A percentile compares a stretch with the other conserved stretches of the same genome.
phyloP scores from a whole-genome alignment of 2,329 filamentous ascomycete species.

The Daldinia sp. region DNA sequence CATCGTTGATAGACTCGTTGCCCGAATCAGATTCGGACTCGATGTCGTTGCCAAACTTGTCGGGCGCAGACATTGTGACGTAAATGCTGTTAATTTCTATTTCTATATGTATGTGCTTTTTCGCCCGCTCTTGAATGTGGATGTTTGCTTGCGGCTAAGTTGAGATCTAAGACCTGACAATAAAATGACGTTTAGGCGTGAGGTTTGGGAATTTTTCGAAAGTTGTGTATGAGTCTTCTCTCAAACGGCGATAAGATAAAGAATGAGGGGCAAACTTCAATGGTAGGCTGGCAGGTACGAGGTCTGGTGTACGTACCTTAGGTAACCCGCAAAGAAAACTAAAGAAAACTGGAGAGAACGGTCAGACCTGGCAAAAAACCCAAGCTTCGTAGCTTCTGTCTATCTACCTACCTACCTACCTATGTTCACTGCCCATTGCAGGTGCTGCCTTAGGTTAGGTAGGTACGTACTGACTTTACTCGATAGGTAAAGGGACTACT shows the following conservation, averaged over 20 bases:
- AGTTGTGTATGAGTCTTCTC: conserved; percentile 46
- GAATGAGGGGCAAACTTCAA: conserved; percentile 41
- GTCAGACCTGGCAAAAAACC: not conserved
- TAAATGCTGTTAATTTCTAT: not conserved
- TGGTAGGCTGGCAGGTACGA: conserved; percentile 5
- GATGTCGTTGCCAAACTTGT: conserved; percentile 78
- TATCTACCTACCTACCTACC: not conserved
- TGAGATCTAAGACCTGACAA: conserved; percentile 8
- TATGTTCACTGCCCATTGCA: too few relatives aligned
- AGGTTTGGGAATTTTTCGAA: conserved; percentile 44
- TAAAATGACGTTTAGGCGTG: conserved; percentile 40
- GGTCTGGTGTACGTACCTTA: not conserved
- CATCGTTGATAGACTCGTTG: conserved; percentile 70
- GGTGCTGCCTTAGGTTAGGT: too few relatives aligned
- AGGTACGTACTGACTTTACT: not conserved
- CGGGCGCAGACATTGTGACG: conserved; percentile 66
- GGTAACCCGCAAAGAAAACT: not conserved
- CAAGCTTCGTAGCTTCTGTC: not conserved
- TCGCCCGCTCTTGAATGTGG: conserved; percentile 1
- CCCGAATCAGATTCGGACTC: conserved; percentile 77
- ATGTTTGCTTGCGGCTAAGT: not conserved
- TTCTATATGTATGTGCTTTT: not conserved
- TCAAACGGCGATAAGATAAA: conserved; percentile 43
- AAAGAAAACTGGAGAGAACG: not conserved
- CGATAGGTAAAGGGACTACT: not conserved